Evolutionary conservation across 257 asterid species (phyloP).

Genomic region (Petunia axillaris): DNA sequence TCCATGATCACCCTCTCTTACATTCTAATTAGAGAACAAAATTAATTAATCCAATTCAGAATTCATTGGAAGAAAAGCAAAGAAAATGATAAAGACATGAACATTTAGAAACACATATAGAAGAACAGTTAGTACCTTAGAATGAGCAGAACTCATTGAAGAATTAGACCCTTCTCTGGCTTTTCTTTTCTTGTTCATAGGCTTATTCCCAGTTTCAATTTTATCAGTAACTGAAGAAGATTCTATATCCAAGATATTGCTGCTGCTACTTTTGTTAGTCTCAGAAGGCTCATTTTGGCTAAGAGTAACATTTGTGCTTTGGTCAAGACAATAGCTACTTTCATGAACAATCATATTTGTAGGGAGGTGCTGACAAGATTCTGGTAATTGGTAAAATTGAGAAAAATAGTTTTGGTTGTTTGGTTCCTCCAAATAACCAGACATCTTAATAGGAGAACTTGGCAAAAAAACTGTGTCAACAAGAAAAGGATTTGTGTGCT

Average conservation of each 20-base stretch:
- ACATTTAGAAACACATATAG: not conserved
- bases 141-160: conserved; percentile 48
- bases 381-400: conserved; percentile 42
- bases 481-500: conserved; percentile 35
- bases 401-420: conserved; percentile 33
- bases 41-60: not conserved
- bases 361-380: conserved; percentile 29
- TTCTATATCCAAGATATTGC: conserved; percentile 31
- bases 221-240: conserved; percentile 55
- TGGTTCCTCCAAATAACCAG: conserved; percentile 40
- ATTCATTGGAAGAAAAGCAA: not conserved
- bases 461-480: conserved; percentile 42
- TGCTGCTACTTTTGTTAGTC: conserved; percentile 39
- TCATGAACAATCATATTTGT: conserved; percentile 16
- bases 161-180: conserved; percentile 32
- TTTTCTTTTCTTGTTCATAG: conserved; percentile 50
- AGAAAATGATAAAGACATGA: not conserved
- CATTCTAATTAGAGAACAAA: conserved; percentile 32
- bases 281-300: conserved; percentile 32
- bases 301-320: conserved; percentile 33
- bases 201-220: conserved; percentile 34
- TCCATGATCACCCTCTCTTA: conserved; percentile 37
- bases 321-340: conserved; percentile 29
- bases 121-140: conserved; percentile 47
- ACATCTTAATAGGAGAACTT: conserved; percentile 33